phyloP scores from a whole-genome alignment of 257 asterid species.

The Solanum bulbocastanum region DNA sequence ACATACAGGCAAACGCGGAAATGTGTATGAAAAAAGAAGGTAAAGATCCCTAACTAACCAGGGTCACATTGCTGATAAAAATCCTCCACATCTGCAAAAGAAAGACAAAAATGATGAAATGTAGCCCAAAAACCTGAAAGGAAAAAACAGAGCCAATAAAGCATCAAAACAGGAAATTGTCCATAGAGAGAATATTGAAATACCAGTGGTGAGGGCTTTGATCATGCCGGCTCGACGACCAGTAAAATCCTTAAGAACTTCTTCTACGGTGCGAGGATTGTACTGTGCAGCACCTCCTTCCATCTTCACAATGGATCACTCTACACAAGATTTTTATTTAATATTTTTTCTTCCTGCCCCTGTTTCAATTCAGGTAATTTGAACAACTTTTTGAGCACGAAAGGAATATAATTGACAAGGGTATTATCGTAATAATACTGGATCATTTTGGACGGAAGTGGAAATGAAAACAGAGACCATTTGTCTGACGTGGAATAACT shows the following conservation, averaged over 20 bases:
- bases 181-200: background rate
- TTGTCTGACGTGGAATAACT: background rate
- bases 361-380: background rate
- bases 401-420: background rate
- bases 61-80: constrained; percentile 12
- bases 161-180: background rate
- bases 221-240: constrained; percentile 18
- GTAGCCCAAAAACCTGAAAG: background rate
- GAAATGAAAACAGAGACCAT: background rate
- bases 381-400: background rate
- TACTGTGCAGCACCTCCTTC: constrained; percentile 11
- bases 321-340: background rate
- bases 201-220: constrained; percentile 26
- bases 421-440: background rate
- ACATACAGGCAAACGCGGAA: background rate
- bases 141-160: background rate
- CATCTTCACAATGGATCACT: background rate
- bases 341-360: background rate
- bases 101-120: background rate
- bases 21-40: background rate
- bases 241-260: constrained; percentile 8
- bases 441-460: background rate
- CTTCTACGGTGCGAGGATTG: constrained; percentile 21
- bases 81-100: constrained; percentile 4
- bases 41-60: constrained; percentile 2